Base-by-base conservation (phyloP, 768 basidiomycete species). In the Infundibulicybe gibba region DNA sequence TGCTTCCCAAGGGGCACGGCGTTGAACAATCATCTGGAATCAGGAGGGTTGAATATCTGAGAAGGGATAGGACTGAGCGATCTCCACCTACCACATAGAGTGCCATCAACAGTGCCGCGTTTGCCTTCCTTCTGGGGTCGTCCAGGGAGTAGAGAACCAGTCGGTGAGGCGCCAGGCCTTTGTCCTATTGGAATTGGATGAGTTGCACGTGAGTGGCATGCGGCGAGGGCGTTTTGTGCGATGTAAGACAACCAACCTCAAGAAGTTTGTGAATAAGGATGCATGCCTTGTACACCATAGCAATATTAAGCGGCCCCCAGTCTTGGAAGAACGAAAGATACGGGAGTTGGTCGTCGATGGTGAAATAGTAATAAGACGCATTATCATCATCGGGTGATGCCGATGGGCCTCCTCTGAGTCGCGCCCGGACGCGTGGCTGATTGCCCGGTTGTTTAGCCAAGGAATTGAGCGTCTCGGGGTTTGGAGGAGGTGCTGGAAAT, bases 241-340 rank as follows among this genome's bases (percentile, higher is more conserved):
- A 25, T 47, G 54, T 50, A n/a, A 32, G 40, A 54, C 47, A 50
- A 41, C 40, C 48, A 47, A 89, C 90, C 75, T 90, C 86, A 35
- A 94, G 77, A 41, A 94, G 76, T 63, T 91, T 87, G 60, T 94
- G 93, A 48, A 94, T 86, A 53, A 92, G 80, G 31, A 95, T 90
- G 67, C 93, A 94, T 25, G 84, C 87, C 66, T 88, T 91, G 72
- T 91, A 93, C 30, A 93, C 88, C 88, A 89, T 90, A n/a, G 88
- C 85, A 33, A 93, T 75, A 61, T 93, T 93, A 45, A 94, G 74
- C 25, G 93, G 93, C 12, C 93, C 93, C 85, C 90, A 94, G 65
- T 97, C 93, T 62, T 92, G 85, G 64, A 88, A 94, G 77, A 97
- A 97, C 30, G 88, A 90, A 54, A 93, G 79, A 71, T 97, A 97